phyloP scores from a whole-genome alignment of 2,329 filamentous ascomycete genomes.

The Trichoderma sp. region DNA sequence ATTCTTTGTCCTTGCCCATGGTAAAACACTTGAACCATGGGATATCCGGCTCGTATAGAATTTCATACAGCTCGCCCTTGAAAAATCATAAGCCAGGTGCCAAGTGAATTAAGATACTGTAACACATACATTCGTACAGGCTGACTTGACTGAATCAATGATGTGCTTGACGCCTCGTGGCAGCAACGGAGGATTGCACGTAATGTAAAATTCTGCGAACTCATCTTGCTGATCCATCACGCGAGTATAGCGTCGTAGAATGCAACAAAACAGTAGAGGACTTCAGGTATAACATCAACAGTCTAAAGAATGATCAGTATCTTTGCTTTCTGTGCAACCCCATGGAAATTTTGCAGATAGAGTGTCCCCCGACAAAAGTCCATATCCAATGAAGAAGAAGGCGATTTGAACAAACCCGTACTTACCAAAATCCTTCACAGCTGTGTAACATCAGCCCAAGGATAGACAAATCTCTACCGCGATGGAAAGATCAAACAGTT shows the following conservation, averaged over 20 bases:
- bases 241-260: background rate
- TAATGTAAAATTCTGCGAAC: slow-evolving; percentile 39
- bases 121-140: background rate
- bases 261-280: background rate
- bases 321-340: too few relatives aligned
- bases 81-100: background rate
- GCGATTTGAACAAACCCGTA: background rate
- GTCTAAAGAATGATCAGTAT: background rate
- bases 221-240: background rate
- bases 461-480: background rate
- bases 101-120: background rate
- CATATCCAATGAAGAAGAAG: background rate
- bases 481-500: background rate
- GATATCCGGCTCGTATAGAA: slow-evolving; percentile 41
- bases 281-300: background rate
- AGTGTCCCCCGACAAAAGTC: background rate
- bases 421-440: background rate
- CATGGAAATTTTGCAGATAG: too few relatives aligned
- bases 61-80: slow-evolving; percentile 33
- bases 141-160: slow-evolving; percentile 29
- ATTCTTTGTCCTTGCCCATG: background rate
- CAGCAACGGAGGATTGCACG: slow-evolving; percentile 40
- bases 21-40: slow-evolving; percentile 42
- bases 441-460: background rate
- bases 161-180: slow-evolving; percentile 36